Conservation (phyloP, 2,329 filamentous ascomycete species). For the Didymella segeticola region DNA sequence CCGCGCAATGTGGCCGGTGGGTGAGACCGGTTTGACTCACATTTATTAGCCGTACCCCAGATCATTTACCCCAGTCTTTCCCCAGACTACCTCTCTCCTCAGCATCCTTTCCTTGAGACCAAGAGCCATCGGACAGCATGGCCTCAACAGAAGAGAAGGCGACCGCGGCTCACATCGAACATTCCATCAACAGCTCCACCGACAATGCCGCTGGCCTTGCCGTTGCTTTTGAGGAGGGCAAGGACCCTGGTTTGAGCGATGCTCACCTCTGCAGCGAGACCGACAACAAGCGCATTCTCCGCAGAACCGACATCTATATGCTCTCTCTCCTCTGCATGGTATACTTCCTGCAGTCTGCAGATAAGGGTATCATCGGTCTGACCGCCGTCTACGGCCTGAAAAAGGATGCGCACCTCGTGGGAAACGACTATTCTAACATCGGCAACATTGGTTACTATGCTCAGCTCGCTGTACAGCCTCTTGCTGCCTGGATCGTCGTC, state of each 20-base stretch:
- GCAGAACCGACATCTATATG: constrained; percentile 33
- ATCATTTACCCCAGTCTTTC: constrained; percentile 15
- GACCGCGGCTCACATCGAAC: constrained; percentile 17
- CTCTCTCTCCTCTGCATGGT: constrained; percentile 34
- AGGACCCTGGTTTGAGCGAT: constrained; percentile 21
- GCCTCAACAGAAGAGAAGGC: constrained; percentile 25
- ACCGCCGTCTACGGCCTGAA: constrained; percentile 62
- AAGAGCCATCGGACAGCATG: constrained; percentile 16
- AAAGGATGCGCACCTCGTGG: constrained; percentile 44
- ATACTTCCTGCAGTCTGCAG: constrained; percentile 42
- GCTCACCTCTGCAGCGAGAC: constrained; percentile 29
- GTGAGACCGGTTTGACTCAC: constrained; percentile 8
- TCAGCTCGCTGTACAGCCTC: constrained; percentile 61
- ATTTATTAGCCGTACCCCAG: constrained; percentile 18
- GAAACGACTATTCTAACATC: constrained; percentile 56
- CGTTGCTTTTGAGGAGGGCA: constrained; percentile 30
- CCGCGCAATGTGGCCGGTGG: constrained; percentile 5
- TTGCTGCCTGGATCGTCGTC: constrained; percentile 58
- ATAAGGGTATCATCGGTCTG: constrained; percentile 59
- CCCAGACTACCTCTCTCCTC: constrained; percentile 9
- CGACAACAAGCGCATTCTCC: constrained; percentile 32
- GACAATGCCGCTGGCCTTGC: constrained; percentile 12
- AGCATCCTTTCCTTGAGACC: neutral
- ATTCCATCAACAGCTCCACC: constrained; percentile 17
- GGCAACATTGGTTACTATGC: constrained; percentile 58